Percentiles rank a stretch among this genome's conserved stretches.
phyloP scores from a whole-genome alignment of 345 rosid genomes.

The Angophora floribunda region DNA sequence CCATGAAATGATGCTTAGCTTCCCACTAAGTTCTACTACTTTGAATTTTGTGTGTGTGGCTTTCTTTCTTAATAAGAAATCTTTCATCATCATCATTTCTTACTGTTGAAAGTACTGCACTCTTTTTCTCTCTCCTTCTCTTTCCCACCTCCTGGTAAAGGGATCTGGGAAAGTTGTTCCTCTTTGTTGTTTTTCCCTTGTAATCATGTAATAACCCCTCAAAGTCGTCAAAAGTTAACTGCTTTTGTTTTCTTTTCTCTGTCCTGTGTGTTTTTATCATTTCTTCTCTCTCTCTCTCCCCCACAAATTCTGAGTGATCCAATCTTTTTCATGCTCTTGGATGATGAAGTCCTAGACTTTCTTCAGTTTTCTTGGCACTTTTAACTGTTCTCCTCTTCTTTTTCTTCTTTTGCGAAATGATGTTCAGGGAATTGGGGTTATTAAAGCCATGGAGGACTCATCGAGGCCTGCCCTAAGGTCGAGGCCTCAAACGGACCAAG shows the following conservation, averaged over 20 bases:
- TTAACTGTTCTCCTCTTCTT: not conserved
- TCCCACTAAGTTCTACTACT: not conserved
- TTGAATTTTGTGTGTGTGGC: conserved; percentile 11
- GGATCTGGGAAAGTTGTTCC: conserved; percentile 5
- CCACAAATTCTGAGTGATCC: not conserved
- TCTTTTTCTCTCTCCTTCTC: not conserved
- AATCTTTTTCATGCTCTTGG: not conserved
- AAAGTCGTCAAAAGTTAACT: not conserved
- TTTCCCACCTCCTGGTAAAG: not conserved
- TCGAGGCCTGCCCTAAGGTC: not conserved
- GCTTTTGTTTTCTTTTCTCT: conserved; percentile 3
- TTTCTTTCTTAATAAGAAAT: conserved; percentile 4
- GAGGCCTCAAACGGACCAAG: conserved; percentile 29
- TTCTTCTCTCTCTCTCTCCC: not conserved
- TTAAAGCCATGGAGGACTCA: conserved; percentile 22
- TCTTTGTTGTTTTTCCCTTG: conserved; percentile 5
- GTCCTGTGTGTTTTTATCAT: conserved; percentile 7
- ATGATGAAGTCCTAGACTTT: conserved; percentile 14
- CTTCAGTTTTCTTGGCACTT: not conserved
- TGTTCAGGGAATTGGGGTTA: conserved; percentile 23
- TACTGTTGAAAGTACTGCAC: conserved; percentile 7
- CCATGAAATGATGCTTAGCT: not conserved
- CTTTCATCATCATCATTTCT: not conserved
- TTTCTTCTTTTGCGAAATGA: not conserved
- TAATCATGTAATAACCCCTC: conserved; percentile 1